Conservation (phyloP, 2,329 filamentous ascomycete genomes). For the Pseudogymnoascus sp. region DNA sequence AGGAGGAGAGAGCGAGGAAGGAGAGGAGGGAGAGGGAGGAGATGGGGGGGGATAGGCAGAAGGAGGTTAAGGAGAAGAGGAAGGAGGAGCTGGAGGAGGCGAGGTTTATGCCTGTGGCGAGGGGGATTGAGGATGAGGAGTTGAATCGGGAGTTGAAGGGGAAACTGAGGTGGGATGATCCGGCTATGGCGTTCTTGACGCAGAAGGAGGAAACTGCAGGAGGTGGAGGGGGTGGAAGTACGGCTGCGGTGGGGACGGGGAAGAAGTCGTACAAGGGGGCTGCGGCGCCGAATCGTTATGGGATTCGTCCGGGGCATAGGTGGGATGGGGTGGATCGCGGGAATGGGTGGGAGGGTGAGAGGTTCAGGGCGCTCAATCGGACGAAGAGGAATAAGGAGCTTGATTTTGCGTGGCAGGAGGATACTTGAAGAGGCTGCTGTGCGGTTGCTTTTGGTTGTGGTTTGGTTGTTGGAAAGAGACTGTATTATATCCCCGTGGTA, state of each 20-base stretch:
- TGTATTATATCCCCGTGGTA: not conserved
- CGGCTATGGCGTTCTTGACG: conserved; percentile 71
- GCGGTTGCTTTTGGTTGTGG: not conserved
- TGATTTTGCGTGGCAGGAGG: conserved; percentile 94
- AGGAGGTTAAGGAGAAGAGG: conserved; percentile 54
- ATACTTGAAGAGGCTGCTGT: conserved; percentile 31
- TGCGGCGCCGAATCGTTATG: conserved; percentile 84
- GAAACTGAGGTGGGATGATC: conserved; percentile 82
- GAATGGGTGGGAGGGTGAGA: conserved; percentile 88
- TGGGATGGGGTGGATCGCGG: conserved; percentile 96
- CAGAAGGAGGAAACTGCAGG: conserved; percentile 33
- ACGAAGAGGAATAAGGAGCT: conserved; percentile 68
- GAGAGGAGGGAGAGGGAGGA: conserved; percentile 60
- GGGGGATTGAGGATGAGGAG: conserved; percentile 74
- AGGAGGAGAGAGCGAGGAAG: conserved; percentile 59
- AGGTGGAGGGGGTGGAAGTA: conserved; percentile 15
- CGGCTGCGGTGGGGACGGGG: conserved; percentile 11
- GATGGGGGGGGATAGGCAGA: conserved; percentile 79
- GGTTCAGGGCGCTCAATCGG: conserved; percentile 81
- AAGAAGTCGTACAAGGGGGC: conserved; percentile 61
- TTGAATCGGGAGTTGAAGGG: conserved; percentile 78
- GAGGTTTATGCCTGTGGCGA: conserved; percentile 69
- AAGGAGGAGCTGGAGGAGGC: conserved; percentile 69
- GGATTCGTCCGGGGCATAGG: conserved; percentile 81
- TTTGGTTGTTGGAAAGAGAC: not conserved